Evolutionary conservation across 495 filamentous ascomycete species (phyloP), one percentile per base, ranked within the genome.

Genomic region (Hypoxylon intermedium): DNA sequence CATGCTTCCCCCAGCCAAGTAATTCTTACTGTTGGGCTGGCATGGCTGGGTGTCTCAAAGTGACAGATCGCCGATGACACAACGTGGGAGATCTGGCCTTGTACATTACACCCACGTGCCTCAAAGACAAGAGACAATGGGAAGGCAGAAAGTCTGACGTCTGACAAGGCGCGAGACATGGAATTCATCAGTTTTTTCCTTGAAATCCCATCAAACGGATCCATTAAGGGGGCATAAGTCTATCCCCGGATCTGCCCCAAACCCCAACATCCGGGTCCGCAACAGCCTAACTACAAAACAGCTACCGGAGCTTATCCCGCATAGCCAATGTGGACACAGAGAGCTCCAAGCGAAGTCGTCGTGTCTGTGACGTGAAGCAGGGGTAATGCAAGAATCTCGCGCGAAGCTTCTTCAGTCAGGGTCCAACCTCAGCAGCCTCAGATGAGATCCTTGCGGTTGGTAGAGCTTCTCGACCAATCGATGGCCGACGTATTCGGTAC

Each of bases 101-200:
- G 37, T 38, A 16, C 34, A n/a, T n/a, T n/a, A n/a, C 40, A 37
- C 49, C n/a, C 42, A 50, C 30, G 58, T 42, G 43, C 44, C 36
- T 42, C 16, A 12, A 21, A 6, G 5, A 9, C 5, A 21, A 12
- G 30, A 6, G 5, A 9, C 5, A 26, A 37, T 0, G 18, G 12
- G 13, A 38, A 48, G 41, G 43, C 13, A 53, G 16, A 11, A 53
- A 45, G 36, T 23, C 48, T 63, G 53, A 53, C 60, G 53, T 58
- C 47, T 37, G 60, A 57, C 53, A 63, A 50, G 53, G 18, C 47
- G 38, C 28, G n/a, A 49, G 44, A 48, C 53, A 58, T 58, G 53
- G 48, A 26, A 48, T 44, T 63, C 12, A 21, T 16, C 33, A 34
- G 23, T 20, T 12, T 38, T 15, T 44, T 63, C 47, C 59, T 56